Conservation (phyloP, 495 filamentous ascomycete species). For the Neurospora sublineolata region DNA sequence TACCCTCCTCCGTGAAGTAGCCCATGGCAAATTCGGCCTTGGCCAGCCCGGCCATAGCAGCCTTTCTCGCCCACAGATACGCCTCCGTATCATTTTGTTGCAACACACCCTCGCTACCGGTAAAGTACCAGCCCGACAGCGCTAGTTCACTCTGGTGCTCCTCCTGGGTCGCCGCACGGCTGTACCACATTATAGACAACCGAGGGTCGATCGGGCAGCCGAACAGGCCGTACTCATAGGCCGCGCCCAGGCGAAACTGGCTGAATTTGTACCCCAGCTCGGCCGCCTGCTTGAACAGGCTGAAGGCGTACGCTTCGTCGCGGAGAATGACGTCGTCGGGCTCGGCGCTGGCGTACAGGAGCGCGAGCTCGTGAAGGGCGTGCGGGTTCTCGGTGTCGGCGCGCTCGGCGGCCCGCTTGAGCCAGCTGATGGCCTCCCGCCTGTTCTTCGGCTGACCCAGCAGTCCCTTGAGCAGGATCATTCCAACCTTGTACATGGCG, state of each 20-base stretch:
- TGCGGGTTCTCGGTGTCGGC: constrained; percentile 88
- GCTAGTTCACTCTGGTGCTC: constrained; percentile 92
- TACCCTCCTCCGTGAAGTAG: constrained; percentile 91
- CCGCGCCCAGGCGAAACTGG: constrained; percentile 77
- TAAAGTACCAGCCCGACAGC: constrained; percentile 92
- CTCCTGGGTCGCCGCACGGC: constrained; percentile 78
- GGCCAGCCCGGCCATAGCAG: constrained; percentile 67
- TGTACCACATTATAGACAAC: constrained; percentile 85
- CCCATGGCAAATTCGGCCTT: constrained; percentile 98
- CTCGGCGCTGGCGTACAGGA: constrained; percentile 67
- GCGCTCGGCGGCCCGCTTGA: constrained; percentile 83
- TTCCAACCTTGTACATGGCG: constrained; percentile 97
- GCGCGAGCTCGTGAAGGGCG: constrained; percentile 81
- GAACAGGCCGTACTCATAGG: constrained; percentile 82
- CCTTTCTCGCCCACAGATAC: constrained; percentile 93
- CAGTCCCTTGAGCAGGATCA: constrained; percentile 89
- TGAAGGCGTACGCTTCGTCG: constrained; percentile 66
- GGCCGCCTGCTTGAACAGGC: constrained; percentile 78
- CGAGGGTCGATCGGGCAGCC: constrained; percentile 73
- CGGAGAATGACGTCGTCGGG: constrained; percentile 59
- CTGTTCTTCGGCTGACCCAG: constrained; percentile 78
- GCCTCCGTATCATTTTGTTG: constrained; percentile 92
- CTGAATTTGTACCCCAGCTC: constrained; percentile 89
- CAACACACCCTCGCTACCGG: constrained; percentile 75
- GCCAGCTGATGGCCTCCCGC: constrained; percentile 76